Conservation (phyloP, 2,329 filamentous ascomycete genomes). For the Cordyceps pruinosa region DNA sequence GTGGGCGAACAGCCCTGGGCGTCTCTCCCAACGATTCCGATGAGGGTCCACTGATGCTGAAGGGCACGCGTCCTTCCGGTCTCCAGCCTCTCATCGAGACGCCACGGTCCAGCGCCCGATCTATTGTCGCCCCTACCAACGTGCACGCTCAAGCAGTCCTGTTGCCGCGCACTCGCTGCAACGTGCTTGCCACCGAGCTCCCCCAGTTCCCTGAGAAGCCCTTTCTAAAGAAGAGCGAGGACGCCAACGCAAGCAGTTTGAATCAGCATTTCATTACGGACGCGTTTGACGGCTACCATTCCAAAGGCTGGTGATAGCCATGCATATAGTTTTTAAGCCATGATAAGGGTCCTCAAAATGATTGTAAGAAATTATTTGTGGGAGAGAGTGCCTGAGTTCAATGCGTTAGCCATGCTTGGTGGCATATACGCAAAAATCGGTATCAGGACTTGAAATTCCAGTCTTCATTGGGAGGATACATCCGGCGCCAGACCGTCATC, state of each 20-base stretch:
- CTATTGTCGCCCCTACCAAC: conserved; percentile 69
- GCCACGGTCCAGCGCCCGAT: conserved; percentile 62
- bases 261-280: conserved; percentile 82
- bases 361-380: no score
- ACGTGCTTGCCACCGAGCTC: conserved; percentile 31
- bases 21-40: conserved; percentile 52
- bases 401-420: no score
- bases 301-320: conserved; percentile 39
- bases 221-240: conserved; percentile 53
- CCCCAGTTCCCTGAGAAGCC: conserved; percentile 41
- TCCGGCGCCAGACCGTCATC: no score
- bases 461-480: no score
- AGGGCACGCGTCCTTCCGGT: conserved; percentile 43
- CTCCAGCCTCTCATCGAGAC: conserved; percentile 54
- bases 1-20: conserved; percentile 30
- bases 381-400: no score
- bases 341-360: no score
- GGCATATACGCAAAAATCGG: no score
- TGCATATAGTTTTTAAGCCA: no score
- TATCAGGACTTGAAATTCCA: no score
- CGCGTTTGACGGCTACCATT: conserved; percentile 44
- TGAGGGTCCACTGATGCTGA: conserved; percentile 58
- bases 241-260: conserved; percentile 64
- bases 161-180: conserved; percentile 57
- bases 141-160: conserved; percentile 64